A percentile compares a stretch with the other conserved stretches of the same genome.
Evolutionary conservation across 805 yeast genomes (phyloP).

Genomic region (Starmerella powellii): DNA sequence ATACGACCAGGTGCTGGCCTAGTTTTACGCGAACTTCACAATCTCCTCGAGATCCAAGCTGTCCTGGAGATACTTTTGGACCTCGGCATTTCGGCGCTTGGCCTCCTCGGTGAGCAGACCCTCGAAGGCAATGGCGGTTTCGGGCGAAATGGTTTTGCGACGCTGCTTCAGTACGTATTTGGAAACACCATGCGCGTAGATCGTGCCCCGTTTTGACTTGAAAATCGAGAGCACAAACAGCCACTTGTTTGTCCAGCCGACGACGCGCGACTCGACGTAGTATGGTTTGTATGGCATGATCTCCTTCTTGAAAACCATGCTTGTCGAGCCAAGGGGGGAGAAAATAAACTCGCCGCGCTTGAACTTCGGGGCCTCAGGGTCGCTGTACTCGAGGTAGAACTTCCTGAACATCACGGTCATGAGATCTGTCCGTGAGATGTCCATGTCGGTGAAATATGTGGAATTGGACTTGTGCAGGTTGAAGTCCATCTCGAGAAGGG

Average conservation of each 20-base stretch:
- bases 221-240: slow-evolving; percentile 57
- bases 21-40: slow-evolving; percentile 8
- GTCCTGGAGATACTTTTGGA: slow-evolving; percentile 16
- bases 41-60: slow-evolving; percentile 21
- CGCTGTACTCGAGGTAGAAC: slow-evolving; percentile 38
- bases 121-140: slow-evolving; percentile 42
- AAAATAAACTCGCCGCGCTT: slow-evolving; percentile 38
- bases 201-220: slow-evolving; percentile 26
- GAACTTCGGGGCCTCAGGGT: slow-evolving; percentile 21
- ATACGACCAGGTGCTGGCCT: too few relatives aligned
- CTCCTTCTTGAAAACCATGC: slow-evolving; percentile 57
- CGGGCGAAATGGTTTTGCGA: slow-evolving; percentile 61
- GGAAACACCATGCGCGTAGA: slow-evolving; percentile 52
- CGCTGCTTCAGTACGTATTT: slow-evolving; percentile 74
- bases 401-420: slow-evolving; percentile 47
- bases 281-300: slow-evolving; percentile 55
- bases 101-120: slow-evolving; percentile 46
- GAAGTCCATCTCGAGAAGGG: slow-evolving; percentile 73
- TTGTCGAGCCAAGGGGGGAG: slow-evolving; percentile 66
- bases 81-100: slow-evolving; percentile 25
- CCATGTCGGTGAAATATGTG: slow-evolving; percentile 72
- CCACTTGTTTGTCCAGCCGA: slow-evolving; percentile 88
- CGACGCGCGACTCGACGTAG: slow-evolving; percentile 42
- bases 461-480: slow-evolving; percentile 81
- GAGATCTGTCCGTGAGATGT: slow-evolving; percentile 58